phyloP scores from a whole-genome alignment of 164 flowering plant species.

The Vitis amurensis region DNA sequence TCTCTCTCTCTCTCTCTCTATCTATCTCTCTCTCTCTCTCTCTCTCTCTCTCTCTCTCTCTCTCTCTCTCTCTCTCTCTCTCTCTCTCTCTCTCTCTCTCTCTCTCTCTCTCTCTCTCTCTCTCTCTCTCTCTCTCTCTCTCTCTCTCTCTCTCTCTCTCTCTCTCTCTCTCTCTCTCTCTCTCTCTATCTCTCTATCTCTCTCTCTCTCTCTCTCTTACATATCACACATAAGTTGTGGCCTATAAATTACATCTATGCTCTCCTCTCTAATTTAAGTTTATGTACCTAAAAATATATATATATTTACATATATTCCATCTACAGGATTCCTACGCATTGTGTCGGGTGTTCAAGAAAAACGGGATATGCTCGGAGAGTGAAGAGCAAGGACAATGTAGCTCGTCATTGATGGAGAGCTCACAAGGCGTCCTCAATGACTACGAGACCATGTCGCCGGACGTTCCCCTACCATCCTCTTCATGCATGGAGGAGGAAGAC shows the following conservation, averaged over 20 bases:
- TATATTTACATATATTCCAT: no score
- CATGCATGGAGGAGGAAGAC: slow-evolving; percentile 66
- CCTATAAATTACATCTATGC: not conserved
- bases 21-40: not conserved
- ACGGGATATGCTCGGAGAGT: slow-evolving; percentile 58
- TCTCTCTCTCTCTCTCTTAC: no score
- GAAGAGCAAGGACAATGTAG: slow-evolving; percentile 65
- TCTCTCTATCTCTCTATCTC: no score
- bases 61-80: not conserved
- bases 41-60: not conserved
- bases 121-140: not conserved
- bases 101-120: no score
- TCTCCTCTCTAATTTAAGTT: slow-evolving; percentile 6
- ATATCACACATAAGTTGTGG: no score
- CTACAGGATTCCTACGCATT: slow-evolving; percentile 80
- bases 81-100: not conserved
- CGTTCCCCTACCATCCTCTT: slow-evolving; percentile 48
- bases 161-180: not conserved
- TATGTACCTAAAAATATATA: no score
- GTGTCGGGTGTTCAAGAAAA: slow-evolving; percentile 92
- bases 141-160: no score
- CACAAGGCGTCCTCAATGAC: slow-evolving; percentile 34
- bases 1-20: no score
- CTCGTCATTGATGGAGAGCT: slow-evolving; percentile 33
- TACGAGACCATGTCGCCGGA: slow-evolving; percentile 76